Conservation (phyloP, 495 filamentous ascomycete genomes). For the Trichoderma gamsii region DNA sequence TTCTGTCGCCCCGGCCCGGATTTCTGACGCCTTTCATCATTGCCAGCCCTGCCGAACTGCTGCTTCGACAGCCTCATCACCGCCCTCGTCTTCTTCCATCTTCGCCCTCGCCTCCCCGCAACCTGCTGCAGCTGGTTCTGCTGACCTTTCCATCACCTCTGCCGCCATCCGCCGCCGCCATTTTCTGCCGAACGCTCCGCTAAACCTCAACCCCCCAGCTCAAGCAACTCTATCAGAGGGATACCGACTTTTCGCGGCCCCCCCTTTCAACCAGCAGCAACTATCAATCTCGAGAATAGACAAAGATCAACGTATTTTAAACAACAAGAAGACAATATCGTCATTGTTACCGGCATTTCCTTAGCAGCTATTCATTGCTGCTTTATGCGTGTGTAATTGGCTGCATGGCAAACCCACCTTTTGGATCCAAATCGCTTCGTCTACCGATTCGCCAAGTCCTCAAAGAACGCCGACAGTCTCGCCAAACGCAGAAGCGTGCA, state of each 20-base stretch:
- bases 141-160: not conserved
- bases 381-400: slow-evolving; percentile 10
- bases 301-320: not conserved
- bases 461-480: not conserved
- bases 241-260: not conserved
- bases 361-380: not conserved
- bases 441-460: slow-evolving; percentile 14
- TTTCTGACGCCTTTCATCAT: slow-evolving; percentile 8
- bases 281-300: not conserved
- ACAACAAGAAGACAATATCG: not conserved
- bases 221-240: not conserved
- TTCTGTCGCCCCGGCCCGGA: slow-evolving; percentile 9
- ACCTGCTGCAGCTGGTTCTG: slow-evolving; percentile 14
- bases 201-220: not conserved
- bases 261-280: slow-evolving; percentile 8
- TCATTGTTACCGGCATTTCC: not conserved
- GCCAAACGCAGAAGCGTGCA: not conserved
- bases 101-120: not conserved
- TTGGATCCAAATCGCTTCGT: slow-evolving; percentile 13
- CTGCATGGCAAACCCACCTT: slow-evolving; percentile 14
- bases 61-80: not conserved
- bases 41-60: not conserved
- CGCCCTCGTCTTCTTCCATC: not conserved
- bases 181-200: slow-evolving; percentile 11
- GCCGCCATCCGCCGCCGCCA: slow-evolving; percentile 12